phyloP scores from a whole-genome alignment of 768 basidiomycete genomes.

The Mycena rosella region DNA sequence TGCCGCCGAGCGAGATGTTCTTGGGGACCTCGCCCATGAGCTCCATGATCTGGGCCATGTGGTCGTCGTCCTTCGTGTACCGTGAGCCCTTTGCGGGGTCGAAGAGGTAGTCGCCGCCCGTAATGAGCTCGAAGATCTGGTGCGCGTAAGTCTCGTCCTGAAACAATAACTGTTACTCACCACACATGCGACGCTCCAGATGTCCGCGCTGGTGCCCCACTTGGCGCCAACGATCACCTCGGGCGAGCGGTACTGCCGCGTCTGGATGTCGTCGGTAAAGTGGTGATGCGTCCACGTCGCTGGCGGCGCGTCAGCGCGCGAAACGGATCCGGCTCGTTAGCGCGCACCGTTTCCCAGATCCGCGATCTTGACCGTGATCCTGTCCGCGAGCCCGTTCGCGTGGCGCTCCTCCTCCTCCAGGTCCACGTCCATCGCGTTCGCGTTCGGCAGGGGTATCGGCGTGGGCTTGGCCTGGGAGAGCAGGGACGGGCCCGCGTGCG shows the following conservation, averaged over 20 bases:
- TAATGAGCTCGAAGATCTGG: slow-evolving; percentile 92
- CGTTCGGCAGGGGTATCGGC: slow-evolving; percentile 42
- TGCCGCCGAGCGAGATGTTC: slow-evolving; percentile 87
- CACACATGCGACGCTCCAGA: slow-evolving; percentile 97
- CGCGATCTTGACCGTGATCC: slow-evolving; percentile 98
- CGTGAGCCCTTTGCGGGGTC: slow-evolving; percentile 95
- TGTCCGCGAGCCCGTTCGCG: slow-evolving; percentile 53
- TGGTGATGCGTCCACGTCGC: slow-evolving; percentile 95
- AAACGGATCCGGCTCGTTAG: slow-evolving; percentile 11
- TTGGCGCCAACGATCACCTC: slow-evolving; percentile 97
- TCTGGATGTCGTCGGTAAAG: slow-evolving; percentile 99
- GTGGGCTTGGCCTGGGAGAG: slow-evolving; percentile 65
- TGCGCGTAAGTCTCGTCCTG: no score
- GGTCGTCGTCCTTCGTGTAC: slow-evolving; percentile 97
- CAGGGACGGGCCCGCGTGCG: slow-evolving; percentile 69
- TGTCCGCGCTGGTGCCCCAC: slow-evolving; percentile 96
- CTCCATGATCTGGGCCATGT: slow-evolving; percentile 98
- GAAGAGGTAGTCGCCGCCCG: slow-evolving; percentile 97
- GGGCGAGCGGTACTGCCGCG: slow-evolving; percentile 96
- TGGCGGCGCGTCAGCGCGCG: slow-evolving; percentile 41
- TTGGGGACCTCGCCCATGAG: slow-evolving; percentile 92
- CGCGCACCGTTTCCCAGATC: slow-evolving; percentile 93
- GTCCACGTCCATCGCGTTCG: slow-evolving; percentile 38
- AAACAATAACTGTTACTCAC: slow-evolving; percentile 56
- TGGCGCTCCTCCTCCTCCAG: slow-evolving; percentile 34